A percentile compares a stretch with the other conserved stretches of the same genome.
phyloP scores from a whole-genome alignment of 78 protist genomes.

The Emiliania huxleyi region DNA sequence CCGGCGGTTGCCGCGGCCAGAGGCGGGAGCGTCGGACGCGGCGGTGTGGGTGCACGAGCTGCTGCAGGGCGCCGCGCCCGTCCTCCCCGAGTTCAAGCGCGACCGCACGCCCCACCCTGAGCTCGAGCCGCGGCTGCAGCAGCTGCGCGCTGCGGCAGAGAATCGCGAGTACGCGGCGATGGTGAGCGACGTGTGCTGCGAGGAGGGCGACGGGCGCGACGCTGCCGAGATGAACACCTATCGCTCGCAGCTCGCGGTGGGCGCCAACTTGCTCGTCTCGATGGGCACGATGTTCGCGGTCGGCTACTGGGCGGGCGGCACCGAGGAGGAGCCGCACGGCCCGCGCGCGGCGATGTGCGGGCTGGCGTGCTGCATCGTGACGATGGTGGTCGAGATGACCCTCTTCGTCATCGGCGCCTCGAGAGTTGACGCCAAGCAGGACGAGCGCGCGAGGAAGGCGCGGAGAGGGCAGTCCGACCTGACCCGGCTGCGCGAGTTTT shows the following conservation, averaged over 20 bases:
- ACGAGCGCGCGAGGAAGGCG: not conserved
- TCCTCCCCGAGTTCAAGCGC: not conserved
- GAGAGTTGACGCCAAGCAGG: not conserved
- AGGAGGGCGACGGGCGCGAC: not conserved
- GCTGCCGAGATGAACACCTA: not conserved
- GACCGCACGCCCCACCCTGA: not conserved
- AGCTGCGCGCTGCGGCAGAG: not conserved
- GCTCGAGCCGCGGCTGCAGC: not conserved
- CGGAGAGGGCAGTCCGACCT: not conserved
- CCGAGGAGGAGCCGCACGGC: not conserved
- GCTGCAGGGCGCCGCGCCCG: conserved; percentile 16
- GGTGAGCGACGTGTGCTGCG: not conserved
- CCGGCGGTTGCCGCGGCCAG: not conserved
- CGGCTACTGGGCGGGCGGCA: not conserved
- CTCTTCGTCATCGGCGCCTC: not conserved
- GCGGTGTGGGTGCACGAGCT: conserved; percentile 4
- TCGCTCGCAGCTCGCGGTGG: not conserved
- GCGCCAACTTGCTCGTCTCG: not conserved
- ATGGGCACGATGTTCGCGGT: not conserved
- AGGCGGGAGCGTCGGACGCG: not conserved
- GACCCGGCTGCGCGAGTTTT: not conserved
- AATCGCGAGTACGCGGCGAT: not conserved
- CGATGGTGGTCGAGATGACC: not conserved
- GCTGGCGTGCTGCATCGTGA: not conserved
- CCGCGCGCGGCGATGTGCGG: not conserved